A percentile compares a stretch with the other conserved stretches of the same genome.
phyloP scores from a whole-genome alignment of 371 early-diverging fungal species.

The Saksenaea vasiformis region DNA sequence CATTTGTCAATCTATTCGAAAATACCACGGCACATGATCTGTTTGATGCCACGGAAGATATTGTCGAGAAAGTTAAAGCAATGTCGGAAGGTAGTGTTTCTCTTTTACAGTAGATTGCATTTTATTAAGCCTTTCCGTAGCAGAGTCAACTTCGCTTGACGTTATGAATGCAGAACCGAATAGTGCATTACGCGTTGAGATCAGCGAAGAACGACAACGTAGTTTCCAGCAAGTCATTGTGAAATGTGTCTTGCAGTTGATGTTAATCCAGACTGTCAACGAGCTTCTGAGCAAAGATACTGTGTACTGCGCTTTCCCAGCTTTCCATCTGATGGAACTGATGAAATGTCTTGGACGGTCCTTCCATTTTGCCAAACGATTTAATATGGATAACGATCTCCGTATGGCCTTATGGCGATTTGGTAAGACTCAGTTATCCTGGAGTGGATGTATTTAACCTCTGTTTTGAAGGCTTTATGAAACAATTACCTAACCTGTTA shows the following conservation, averaged over 20 bases:
- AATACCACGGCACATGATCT: conserved; percentile 82
- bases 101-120: background rate
- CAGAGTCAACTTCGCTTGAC: background rate
- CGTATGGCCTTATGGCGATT: conserved; percentile 77
- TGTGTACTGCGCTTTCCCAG: conserved; percentile 64
- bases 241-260: conserved; percentile 78
- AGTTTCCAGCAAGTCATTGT: conserved; percentile 77
- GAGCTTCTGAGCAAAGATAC: conserved; percentile 62
- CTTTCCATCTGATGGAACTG: conserved; percentile 63
- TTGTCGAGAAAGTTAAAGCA: conserved; percentile 37
- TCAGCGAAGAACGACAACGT: conserved; percentile 56
- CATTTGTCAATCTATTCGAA: conserved; percentile 71
- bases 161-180: background rate
- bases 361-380: conserved; percentile 80
- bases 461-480: conserved; percentile 70
- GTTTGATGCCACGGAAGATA: conserved; percentile 62
- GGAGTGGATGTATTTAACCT: background rate
- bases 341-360: conserved; percentile 81
- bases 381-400: conserved; percentile 80
- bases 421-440: conserved; percentile 34
- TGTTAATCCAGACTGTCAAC: conserved; percentile 77
- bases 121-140: background rate
- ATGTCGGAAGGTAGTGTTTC: conserved; percentile 5
- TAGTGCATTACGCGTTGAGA: background rate
- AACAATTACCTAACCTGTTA: conserved; percentile 84